Evolutionary conservation across 805 yeast genomes (phyloP).

Genomic region (Zygotorulaspora chibaensis): DNA sequence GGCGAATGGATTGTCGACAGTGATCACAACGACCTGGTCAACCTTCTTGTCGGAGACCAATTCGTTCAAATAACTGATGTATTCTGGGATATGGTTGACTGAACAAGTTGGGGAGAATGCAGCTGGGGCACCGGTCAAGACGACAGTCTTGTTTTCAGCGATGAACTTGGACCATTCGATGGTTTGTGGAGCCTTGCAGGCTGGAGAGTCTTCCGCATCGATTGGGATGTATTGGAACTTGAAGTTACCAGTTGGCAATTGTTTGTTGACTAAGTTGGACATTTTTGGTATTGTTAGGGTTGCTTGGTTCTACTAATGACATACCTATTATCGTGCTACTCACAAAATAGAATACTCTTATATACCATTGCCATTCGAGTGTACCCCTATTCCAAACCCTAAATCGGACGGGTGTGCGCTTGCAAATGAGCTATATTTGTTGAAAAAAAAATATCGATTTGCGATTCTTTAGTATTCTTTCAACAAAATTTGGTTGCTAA

Average conservation of each 20-base stretch:
- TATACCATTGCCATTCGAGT: neutral
- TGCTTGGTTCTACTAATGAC: too few relatives aligned
- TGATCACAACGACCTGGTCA: constrained; percentile 56
- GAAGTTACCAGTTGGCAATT: constrained; percentile 24
- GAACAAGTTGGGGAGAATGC: constrained; percentile 86
- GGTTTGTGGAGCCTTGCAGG: constrained; percentile 30
- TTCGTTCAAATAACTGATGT: constrained; percentile 44
- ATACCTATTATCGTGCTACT: too few relatives aligned
- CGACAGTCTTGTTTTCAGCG: constrained; percentile 47
- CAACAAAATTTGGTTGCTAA: neutral
- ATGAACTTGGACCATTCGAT: constrained; percentile 27
- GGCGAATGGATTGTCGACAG: constrained; percentile 72
- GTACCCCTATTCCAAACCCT: constrained; percentile 1
- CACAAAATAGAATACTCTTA: neutral
- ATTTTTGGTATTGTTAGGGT: neutral
- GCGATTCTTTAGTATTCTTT: neutral
- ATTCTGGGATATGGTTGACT: constrained; percentile 67
- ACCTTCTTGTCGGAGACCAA: constrained; percentile 54
- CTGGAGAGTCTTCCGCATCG: constrained; percentile 21
- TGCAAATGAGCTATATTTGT: neutral
- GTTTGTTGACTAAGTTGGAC: constrained; percentile 25
- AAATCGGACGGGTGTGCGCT: neutral
- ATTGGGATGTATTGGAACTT: constrained; percentile 33
- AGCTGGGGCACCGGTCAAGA: constrained; percentile 77
- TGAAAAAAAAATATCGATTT: neutral